phyloP scores from a whole-genome alignment of 2,329 filamentous ascomycete species.

The Colletotrichum australisinense region DNA sequence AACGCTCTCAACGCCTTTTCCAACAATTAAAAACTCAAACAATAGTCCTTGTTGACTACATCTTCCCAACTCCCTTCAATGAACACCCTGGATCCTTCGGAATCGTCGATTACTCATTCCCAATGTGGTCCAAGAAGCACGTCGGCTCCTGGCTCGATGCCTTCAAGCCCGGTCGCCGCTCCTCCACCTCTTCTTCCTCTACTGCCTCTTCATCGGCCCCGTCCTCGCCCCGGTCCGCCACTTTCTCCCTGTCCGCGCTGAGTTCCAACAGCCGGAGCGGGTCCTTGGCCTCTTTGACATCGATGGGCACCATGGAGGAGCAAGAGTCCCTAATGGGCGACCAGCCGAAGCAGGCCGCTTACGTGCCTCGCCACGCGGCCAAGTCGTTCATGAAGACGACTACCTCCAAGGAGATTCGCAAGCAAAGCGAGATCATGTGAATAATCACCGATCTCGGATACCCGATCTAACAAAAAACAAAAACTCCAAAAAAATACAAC shows the following conservation, averaged over 20 bases:
- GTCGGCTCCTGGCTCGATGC: slow-evolving; percentile 28
- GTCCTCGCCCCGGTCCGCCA: slow-evolving; percentile 2
- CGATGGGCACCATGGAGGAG: slow-evolving; percentile 14
- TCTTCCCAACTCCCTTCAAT: background rate
- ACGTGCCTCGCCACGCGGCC: slow-evolving; percentile 53
- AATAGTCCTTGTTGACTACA: background rate
- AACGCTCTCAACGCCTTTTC: background rate
- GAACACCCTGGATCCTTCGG: slow-evolving; percentile 6
- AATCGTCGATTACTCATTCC: slow-evolving; percentile 13
- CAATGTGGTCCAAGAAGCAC: slow-evolving; percentile 33
- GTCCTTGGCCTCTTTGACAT: slow-evolving; percentile 19
- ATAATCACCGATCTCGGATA: background rate
- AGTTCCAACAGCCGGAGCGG: slow-evolving; percentile 9
- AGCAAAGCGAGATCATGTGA: slow-evolving; percentile 48
- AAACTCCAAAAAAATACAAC: background rate
- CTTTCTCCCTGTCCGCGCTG: background rate
- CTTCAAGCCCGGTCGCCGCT: slow-evolving; percentile 23
- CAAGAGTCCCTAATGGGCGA: slow-evolving; percentile 23
- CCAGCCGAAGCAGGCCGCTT: slow-evolving; percentile 17
- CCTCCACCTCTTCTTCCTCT: slow-evolving; percentile 9
- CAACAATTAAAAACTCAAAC: background rate
- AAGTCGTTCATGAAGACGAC: slow-evolving; percentile 55
- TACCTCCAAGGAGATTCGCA: slow-evolving; percentile 51
- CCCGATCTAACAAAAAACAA: background rate
- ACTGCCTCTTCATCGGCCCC: background rate